phyloP scores from a whole-genome alignment of 2,329 filamentous ascomycete genomes.

The Cladosporium sp. region DNA sequence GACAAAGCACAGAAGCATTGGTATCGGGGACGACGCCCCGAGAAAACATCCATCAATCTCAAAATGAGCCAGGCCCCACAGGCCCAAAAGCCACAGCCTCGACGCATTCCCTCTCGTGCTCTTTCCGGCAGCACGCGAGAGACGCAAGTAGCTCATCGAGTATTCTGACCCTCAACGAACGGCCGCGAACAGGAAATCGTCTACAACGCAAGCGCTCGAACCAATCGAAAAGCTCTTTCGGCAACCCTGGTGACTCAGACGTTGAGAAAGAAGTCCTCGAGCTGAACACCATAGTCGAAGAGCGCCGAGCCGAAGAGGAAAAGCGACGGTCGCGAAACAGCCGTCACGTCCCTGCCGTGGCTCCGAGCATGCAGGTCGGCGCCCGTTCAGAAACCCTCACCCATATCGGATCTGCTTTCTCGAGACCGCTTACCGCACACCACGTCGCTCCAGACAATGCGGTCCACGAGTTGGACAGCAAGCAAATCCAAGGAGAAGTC shows the following conservation, averaged over 20 bases:
- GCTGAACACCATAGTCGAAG: constrained; percentile 47
- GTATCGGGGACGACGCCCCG: neutral
- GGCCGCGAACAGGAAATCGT: constrained; percentile 22
- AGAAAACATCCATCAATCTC: neutral
- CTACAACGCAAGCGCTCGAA: constrained; percentile 32
- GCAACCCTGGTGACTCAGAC: constrained; percentile 25
- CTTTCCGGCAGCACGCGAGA: constrained; percentile 33
- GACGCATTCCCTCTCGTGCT: constrained; percentile 16
- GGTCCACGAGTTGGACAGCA: neutral
- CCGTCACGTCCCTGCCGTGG: constrained; percentile 43
- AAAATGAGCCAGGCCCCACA: no score
- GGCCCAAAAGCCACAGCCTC: neutral
- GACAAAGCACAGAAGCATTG: constrained; percentile 2
- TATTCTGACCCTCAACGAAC: constrained; percentile 22
- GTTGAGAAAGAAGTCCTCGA: constrained; percentile 45
- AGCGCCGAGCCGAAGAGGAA: constrained; percentile 36
- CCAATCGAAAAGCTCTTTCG: constrained; percentile 15
- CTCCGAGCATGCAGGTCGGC: constrained; percentile 42
- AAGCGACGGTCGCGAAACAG: constrained; percentile 12
- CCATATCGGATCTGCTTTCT: constrained; percentile 46
- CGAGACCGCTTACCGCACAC: constrained; percentile 31
- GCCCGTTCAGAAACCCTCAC: constrained; percentile 46
- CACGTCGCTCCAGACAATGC: neutral
- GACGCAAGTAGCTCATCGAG: neutral
- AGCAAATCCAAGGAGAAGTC: constrained; percentile 14